Percentiles rank a stretch among this genome's conserved stretches.
These are phyloP conservation scores for Thozetella sp. DNA, from an alignment of 495 filamentous ascomycete species.

Conservation along the genomic window DNA sequence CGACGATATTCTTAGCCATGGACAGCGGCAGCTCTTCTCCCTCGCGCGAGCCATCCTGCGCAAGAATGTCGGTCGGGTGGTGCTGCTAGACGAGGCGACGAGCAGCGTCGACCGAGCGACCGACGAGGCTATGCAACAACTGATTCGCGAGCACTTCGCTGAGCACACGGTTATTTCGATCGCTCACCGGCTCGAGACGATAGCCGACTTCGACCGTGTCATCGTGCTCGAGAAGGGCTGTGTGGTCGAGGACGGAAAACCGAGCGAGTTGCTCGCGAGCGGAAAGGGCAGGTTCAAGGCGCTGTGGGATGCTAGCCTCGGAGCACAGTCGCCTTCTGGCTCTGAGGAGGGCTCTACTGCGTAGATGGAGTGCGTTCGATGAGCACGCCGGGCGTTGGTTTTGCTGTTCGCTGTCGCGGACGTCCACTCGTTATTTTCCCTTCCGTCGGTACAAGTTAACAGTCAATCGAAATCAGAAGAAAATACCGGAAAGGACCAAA, in stretches of 20 bases:
- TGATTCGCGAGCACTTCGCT: constrained; percentile 38
- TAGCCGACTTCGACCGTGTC: constrained; percentile 36
- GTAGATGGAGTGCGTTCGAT: too few species aligned
- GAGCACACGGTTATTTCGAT: constrained; percentile 43
- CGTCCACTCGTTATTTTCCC: neutral
- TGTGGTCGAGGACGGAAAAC: constrained; percentile 6
- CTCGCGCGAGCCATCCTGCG: constrained; percentile 59
- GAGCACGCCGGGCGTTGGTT: too few species aligned
- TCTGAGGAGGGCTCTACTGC: neutral
- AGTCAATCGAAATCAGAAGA: neutral
- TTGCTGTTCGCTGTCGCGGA: neutral
- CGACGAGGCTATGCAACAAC: constrained; percentile 35
- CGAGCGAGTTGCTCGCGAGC: constrained; percentile 1
- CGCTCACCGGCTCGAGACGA: constrained; percentile 38
- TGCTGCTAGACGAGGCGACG: constrained; percentile 33
- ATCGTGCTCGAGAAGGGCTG: constrained; percentile 8
- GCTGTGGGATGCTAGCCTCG: constrained; percentile 8
- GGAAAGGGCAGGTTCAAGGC: constrained; percentile 6
- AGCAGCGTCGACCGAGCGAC: constrained; percentile 39
- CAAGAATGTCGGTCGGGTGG: constrained; percentile 13
- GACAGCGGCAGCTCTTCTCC: constrained; percentile 64
- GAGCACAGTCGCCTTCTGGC: neutral
- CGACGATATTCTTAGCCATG: constrained; percentile 51
- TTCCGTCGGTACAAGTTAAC: neutral
- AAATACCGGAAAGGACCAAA: too few species aligned